phyloP scores from a whole-genome alignment of 2,329 filamentous ascomycete species.

The Cercospora sp. region DNA sequence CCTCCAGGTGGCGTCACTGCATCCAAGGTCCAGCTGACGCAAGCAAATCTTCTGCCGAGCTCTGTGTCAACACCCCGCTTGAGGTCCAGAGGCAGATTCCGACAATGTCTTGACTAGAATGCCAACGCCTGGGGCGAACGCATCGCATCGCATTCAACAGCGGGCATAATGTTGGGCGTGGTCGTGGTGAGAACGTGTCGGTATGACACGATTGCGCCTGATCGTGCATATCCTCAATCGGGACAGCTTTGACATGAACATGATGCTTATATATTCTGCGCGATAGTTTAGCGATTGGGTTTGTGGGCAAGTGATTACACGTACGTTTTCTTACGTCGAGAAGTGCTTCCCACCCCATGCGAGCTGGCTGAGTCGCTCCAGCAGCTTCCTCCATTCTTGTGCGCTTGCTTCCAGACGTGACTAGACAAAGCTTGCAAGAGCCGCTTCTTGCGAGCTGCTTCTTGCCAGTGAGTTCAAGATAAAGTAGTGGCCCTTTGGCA shows the following conservation, averaged over 20 bases:
- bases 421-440: not conserved
- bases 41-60: conserved; percentile 21
- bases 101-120: not conserved
- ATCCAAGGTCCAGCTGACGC: conserved; percentile 23
- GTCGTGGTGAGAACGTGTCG: not conserved
- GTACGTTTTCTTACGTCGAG: not conserved
- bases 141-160: not conserved
- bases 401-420: not conserved
- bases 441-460: not conserved
- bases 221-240: not conserved
- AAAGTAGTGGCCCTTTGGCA: not conserved
- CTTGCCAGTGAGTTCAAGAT: not conserved
- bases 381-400: not conserved
- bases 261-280: not conserved
- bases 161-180: not conserved
- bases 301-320: not conserved
- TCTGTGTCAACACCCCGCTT: conserved; percentile 18
- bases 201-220: not conserved
- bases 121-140: not conserved
- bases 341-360: not conserved
- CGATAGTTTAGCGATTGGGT: not conserved
- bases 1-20: conserved; percentile 20
- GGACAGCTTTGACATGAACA: not conserved
- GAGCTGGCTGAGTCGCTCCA: not conserved
- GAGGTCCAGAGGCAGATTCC: conserved; percentile 3